Base-by-base conservation (phyloP, 2,329 filamentous ascomycete species). In the Diatrype stigma region DNA sequence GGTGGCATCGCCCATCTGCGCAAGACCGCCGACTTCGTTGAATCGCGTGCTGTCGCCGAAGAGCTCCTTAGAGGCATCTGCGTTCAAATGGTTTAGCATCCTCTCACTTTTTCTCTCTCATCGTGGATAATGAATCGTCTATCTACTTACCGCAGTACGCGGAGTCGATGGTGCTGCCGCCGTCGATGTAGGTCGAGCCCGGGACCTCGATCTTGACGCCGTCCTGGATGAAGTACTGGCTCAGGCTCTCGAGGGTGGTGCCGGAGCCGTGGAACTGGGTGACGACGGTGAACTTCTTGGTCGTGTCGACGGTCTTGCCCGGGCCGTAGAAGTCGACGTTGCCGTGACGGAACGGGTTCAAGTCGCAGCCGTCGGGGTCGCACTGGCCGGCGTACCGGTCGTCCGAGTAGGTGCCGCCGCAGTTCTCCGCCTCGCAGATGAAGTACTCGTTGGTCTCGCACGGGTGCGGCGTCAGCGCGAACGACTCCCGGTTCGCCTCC, bases 311-410 rank as follows among this genome's bases (percentile, higher is more conserved):
- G 22, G 69, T 79, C 60, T 70, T 70, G 50, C 75, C 77, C 1
- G 73, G 69, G 47, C 82, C 82, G 67, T 79, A 85, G 73, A 84
- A 85, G 65, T 70, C 68, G 46, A 70, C 69, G 64, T 79, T 74
- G 50, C 82, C 81, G 71, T 81, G 75, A 60, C 81, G 80, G 76
- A 77, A 85, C 17, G 76, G 69, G 73, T 84, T 83, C 72, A 80
- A 83, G 63, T 84, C 82, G 58, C 82, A 86, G 30, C 82, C 82
- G 59, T 83, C 79, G 54, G 79, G 77, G 65, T 85, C 82, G 67
- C 82, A 85, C 49, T 76, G 66, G 49, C 81, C 80, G 16, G 63
- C 66, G 62, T 83, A 83, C 54, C 80, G 78, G 57, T 75, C 67
- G 45, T 64, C 59, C 5, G 65, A 67, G 52, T 72, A 76, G 32